Base-by-base conservation (phyloP, 805 yeast genomes). In the Sugiyamaella chiloensis region DNA sequence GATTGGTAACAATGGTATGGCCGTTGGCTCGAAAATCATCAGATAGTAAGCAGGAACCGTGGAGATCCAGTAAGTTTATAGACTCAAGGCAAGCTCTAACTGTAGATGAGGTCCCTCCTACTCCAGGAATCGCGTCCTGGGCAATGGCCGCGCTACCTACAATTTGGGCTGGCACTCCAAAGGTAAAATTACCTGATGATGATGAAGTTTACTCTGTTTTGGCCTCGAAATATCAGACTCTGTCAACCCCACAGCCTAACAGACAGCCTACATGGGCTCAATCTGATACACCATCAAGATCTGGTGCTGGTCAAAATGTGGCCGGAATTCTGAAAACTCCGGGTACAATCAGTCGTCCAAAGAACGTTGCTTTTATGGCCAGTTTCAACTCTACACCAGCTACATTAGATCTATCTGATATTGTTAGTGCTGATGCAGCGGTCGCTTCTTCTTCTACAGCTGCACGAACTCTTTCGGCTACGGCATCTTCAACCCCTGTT, bases 71-170 rank as follows among this genome's bases (percentile, higher is more conserved):
- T 34, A 34, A 16, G 37, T 34, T 4, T 16, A 12, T 4, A 5
- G 20, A 14, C 6, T 16, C 20, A 16, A 24, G 26, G 6, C 19
- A 24, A 19, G 24, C 20, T 20, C 23, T n/a, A 37, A 39, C 24
- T 21, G 24, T 46, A 14, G 41, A 40, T 7, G 50, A 40, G 5
- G 40, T 52, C 4, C 57, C 58, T n/a, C 53, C 51, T 2, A 54
- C 60, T 1, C 58, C 60, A 2, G 59, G 59, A 5, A 37, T 53
- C 4, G 49, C 43, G 6, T 24, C 48, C 8, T 56, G 59, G 58
- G 55, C 58, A 1, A 39, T 56, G 19, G 48, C 46, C 12, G 57
- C 60, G 6, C 37, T 56, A 11, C 53, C 52, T n/a, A 47, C 59
- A 14, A 39, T 55, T 32, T 49, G 51, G 42, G 40, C 27, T 7